These are phyloP conservation scores for Aplosporella prunicola DNA, from an alignment of 2,329 filamentous ascomycete genomes.

Conservation along the genomic window DNA sequence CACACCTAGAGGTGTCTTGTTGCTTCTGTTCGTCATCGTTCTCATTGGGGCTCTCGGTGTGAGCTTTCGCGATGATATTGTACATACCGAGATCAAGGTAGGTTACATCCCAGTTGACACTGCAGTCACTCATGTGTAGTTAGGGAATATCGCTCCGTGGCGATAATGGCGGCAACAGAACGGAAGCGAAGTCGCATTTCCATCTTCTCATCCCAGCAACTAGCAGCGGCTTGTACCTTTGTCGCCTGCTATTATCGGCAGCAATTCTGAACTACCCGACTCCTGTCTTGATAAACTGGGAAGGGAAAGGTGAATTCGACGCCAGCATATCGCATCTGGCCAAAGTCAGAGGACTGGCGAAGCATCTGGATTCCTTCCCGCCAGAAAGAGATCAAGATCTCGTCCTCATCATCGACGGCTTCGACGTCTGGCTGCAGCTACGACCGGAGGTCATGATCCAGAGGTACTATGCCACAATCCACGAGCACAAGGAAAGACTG, in stretches of 20 bases:
- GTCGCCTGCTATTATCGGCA: slow-evolving; percentile 42
- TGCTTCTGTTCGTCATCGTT: no score
- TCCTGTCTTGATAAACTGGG: slow-evolving; percentile 39
- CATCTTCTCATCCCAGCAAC: slow-evolving; percentile 17
- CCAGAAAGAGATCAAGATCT: slow-evolving; percentile 43
- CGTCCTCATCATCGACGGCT: slow-evolving; percentile 49
- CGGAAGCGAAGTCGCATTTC: no score
- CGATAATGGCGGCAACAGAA: no score
- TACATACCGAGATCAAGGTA: no score
- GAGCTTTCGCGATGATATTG: no score
- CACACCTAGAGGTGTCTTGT: no score
- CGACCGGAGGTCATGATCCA: slow-evolving; percentile 49
- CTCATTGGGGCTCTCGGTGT: no score
- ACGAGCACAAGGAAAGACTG: slow-evolving; percentile 12
- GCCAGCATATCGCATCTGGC: slow-evolving; percentile 33
- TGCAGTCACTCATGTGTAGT: no score
- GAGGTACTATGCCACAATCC: slow-evolving; percentile 45
- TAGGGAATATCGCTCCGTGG: no score
- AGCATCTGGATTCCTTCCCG: slow-evolving; percentile 26
- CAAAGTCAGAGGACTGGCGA: slow-evolving; percentile 34
- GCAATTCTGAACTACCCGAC: slow-evolving; percentile 46
- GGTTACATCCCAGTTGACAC: no score
- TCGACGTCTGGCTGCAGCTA: slow-evolving; percentile 51
- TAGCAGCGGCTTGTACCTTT: slow-evolving; percentile 35
- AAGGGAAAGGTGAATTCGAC: background rate